A percentile compares a stretch with the other conserved stretches of the same genome.
phyloP scores from a whole-genome alignment of 1,284 basidiomycete species.

The Stereum hirsutum region DNA sequence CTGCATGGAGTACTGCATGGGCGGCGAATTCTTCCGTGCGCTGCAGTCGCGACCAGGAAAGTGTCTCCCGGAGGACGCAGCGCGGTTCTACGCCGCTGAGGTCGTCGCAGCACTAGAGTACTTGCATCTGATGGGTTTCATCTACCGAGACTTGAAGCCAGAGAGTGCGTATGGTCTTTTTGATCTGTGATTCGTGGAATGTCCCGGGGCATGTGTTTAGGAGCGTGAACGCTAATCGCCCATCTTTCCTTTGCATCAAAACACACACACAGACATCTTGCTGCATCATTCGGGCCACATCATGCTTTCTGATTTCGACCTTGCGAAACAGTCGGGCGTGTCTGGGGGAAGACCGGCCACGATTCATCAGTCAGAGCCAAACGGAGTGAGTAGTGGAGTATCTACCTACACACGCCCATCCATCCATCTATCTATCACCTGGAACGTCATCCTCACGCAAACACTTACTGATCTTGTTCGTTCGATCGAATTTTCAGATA shows the following conservation, averaged over 20 bases:
- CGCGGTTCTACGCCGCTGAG: slow-evolving; percentile 97
- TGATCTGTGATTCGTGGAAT: too few relatives aligned
- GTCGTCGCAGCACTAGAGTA: slow-evolving; percentile 98
- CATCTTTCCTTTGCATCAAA: too few relatives aligned
- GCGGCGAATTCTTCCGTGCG: slow-evolving; percentile 98
- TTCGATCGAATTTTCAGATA: too few relatives aligned
- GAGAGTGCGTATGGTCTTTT: slow-evolving; percentile 68
- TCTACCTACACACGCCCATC: slow-evolving; percentile 10
- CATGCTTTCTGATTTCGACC: slow-evolving; percentile 98
- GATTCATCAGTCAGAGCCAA: slow-evolving; percentile 81
- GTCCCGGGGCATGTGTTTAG: slow-evolving; percentile 10
- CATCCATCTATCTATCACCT: slow-evolving; percentile 3
- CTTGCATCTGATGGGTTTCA: slow-evolving; percentile 97
- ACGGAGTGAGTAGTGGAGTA: slow-evolving; percentile 62
- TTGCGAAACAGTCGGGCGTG: slow-evolving; percentile 91
- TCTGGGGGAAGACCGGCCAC: slow-evolving; percentile 84
- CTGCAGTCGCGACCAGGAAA: slow-evolving; percentile 92
- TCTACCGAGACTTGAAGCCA: slow-evolving; percentile 98
- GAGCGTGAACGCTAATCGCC: neutral
- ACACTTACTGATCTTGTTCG: too few relatives aligned
- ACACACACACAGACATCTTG: slow-evolving; percentile 98
- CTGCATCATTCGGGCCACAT: slow-evolving; percentile 98
- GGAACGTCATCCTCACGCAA: slow-evolving; percentile 2
- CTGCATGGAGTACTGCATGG: slow-evolving; percentile 99
- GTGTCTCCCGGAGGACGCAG: slow-evolving; percentile 91